Base-by-base conservation (phyloP, 169 alveolate genomes). In the Plasmodium vinckei region DNA sequence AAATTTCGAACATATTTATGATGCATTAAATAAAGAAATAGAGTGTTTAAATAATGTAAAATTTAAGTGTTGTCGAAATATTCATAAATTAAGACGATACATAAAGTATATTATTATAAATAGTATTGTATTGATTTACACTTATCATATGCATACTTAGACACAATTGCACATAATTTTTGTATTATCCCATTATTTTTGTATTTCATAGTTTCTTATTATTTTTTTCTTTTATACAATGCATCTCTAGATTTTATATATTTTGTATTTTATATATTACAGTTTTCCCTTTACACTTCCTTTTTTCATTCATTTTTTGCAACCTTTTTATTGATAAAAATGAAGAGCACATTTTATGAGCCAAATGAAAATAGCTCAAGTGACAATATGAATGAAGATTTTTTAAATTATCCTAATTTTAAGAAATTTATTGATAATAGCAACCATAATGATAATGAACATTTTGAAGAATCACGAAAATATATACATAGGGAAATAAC, bases 381-480 rank as follows among this genome's bases (percentile, higher is more conserved):
- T 67, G 79, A 67, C 64, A 53, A 65, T 46, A 21, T 82, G 90
- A 70, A 67, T 65, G 72, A 61, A n/a, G 82, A 67, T 65, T 82
- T 61, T 82, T 82, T 82, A 56, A 54, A 54, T 59, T 67, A 82
- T 25, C 79, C 90, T 19, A 82, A 82, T 82, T 67, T 82, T 67
- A 67, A 54, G 44, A 82, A 67, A 44, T 65, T 51, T 49, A 67
- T 82, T 67, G 72, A 57, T 70, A 68, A 49, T 46, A 82, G 46
- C 68, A 79, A 67, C 54, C 33, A 79, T 67, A 54, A 27, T 82
- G 65, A 82, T 19, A 68, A 53, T 46, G 75, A 75, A 23, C 47
- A 75, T 65, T 82, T 82, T 71, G 90, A 82, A 47, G 90, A 82
- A 61, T 82, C 90, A 1, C 54, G 90, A 56, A 82, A 82, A 59